Evolutionary conservation across 257 asterid genomes (phyloP).

Genomic region (Fraxinus quadrangulata): DNA sequence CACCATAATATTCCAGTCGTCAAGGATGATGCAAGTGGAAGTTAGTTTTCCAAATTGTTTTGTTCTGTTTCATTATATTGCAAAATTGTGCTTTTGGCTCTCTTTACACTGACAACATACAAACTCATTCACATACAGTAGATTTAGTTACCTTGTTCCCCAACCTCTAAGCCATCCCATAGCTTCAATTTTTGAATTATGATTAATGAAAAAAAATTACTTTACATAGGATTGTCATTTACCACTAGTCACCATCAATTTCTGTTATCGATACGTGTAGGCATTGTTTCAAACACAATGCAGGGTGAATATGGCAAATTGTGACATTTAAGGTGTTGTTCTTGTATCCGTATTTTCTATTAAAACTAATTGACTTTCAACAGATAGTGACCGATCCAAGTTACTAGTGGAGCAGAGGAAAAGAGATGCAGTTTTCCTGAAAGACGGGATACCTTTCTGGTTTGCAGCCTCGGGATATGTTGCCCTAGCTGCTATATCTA

Average conservation of each 20-base stretch:
- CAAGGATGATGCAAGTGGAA: constrained; percentile 57
- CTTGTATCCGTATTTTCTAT: background rate
- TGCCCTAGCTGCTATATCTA: constrained; percentile 51
- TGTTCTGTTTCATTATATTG: constrained; percentile 6
- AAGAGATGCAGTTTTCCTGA: constrained; percentile 42
- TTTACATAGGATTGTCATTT: background rate
- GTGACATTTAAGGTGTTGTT: background rate
- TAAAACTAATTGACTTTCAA: constrained; percentile 6
- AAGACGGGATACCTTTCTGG: constrained; percentile 54
- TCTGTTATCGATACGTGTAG: background rate
- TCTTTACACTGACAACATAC: background rate
- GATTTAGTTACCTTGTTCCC: background rate
- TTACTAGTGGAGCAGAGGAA: constrained; percentile 37
- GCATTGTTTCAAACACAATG: background rate
- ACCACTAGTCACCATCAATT: background rate
- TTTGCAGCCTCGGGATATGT: constrained; percentile 56
- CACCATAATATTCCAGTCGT: constrained; percentile 54
- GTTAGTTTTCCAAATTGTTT: constrained; percentile 16
- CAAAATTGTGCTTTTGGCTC: background rate
- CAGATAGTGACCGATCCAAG: constrained; percentile 41
- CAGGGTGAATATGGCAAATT: constrained; percentile 1
- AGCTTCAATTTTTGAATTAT: background rate
- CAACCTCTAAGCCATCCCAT: background rate
- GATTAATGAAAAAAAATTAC: background rate
- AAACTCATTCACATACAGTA: background rate